Evolutionary conservation across 805 yeast species (phyloP), one percentile per base, ranked within the genome.

Genomic region (Lipomyces sp.): DNA sequence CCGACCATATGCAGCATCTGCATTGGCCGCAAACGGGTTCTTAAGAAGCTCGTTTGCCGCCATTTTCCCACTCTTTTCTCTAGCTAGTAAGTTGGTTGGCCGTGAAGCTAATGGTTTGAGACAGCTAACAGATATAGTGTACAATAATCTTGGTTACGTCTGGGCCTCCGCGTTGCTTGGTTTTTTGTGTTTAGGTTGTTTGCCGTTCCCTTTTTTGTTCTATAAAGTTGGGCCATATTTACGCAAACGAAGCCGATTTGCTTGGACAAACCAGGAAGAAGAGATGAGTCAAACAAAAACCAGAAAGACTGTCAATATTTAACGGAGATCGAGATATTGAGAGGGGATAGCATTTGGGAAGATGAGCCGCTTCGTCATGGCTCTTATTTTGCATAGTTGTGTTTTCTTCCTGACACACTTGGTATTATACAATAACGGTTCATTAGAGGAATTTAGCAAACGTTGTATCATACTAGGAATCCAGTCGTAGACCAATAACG

Each of bases 21-120:
- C 92, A 2, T 75, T 90, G 66, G 95, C 94, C 48, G 95, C 95
- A 5, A 90, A 90, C 77, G 89, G 87, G 1, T 78, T 85, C 61
- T 77, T 84, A 30, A 78, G 88, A 76, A 69, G 78, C 54, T 81
- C 82, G 54, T 77, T 83, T n/a, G 74, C 77, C 32, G 85, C 85
- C 13, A 76, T 82, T 29, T 81, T 71, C 45, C 84, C 76, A 78
- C 82, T 80, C 60, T 83, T 69, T 81, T 85, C 53, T 80, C 85
- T 83, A 73, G 84, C 30, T 80, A 83, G 67, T 64, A 57, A 15
- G 63, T 59, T 13, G 32, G 15, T 35, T 59, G 75, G 74, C 76
- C 74, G 74, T 68, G 18, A 10, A n/a, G 75, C 80, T 53, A 84
- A 80, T 71, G 81, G 84, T 83, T 74, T n/a, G 10, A 76, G 77